Percentiles rank a stretch among this genome's conserved stretches.
phyloP scores from a whole-genome alignment of 192 early-diverging fungal species.

The Mortierella hygrophila region DNA sequence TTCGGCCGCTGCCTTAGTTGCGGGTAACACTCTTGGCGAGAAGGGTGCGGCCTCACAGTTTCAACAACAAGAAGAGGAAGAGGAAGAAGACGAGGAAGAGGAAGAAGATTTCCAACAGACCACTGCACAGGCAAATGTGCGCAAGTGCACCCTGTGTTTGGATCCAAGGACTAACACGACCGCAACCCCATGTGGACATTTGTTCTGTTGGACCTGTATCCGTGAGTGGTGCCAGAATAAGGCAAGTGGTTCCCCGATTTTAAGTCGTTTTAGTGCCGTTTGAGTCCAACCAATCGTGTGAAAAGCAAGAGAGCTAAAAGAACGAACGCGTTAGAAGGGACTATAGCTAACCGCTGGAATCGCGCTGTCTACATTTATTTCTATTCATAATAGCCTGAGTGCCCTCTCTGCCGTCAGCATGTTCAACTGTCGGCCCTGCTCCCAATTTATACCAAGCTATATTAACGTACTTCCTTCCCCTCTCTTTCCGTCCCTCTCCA shows the following conservation, averaged over 20 bases:
- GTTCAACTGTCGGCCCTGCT: slow-evolving; percentile 80
- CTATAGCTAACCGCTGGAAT: slow-evolving; percentile 1
- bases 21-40: slow-evolving; percentile 26
- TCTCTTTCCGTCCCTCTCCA: not conserved
- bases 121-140: slow-evolving; percentile 36
- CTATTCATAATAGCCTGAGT: slow-evolving; percentile 77
- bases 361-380: slow-evolving; percentile 20
- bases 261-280: too few species aligned
- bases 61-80: slow-evolving; percentile 10
- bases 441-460: slow-evolving; percentile 80
- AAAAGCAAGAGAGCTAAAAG: too few species aligned
- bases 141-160: slow-evolving; percentile 92
- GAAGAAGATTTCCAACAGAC: slow-evolving; percentile 25
- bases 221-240: slow-evolving; percentile 94
- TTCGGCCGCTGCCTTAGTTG: slow-evolving; percentile 26
- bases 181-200: slow-evolving; percentile 92
- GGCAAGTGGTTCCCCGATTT: slow-evolving; percentile 55
- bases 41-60: not conserved
- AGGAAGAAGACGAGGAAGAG: slow-evolving; percentile 38
- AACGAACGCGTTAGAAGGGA: not conserved
- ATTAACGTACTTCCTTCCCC: not conserved
- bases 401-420: slow-evolving; percentile 92
- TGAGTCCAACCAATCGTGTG: too few species aligned
- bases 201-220: slow-evolving; percentile 97
- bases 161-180: slow-evolving; percentile 81